Evolutionary conservation across 805 yeast genomes (phyloP), one percentile per base, ranked within the genome.

Genomic region (Novakomyces olei): DNA sequence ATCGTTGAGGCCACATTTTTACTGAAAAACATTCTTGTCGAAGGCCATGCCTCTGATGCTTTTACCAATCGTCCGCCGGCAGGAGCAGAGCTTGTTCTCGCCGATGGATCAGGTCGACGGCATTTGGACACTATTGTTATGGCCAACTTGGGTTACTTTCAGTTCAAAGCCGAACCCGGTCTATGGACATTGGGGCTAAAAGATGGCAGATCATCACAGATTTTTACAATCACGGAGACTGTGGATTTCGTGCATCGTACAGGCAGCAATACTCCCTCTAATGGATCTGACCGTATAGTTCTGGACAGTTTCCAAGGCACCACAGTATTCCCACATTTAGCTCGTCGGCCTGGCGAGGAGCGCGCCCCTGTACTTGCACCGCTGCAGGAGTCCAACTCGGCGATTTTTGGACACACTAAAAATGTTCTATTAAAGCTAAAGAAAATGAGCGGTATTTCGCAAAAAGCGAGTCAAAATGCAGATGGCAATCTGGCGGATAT

Each of bases 91-190:
- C 44, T 79, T 3, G 57, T 59, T 15, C 45, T 71, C 1, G 22
- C 15, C 6, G 20, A 15, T 5, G 3, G 5, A 2, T 5, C n/a
- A 5, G 19, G 25, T 4, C 10, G 7, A 5, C 17, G 24, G 14
- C 27, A 39, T n/a, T 39, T 62, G 1, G 79, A 71, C 40, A 73
- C 93, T 0, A 57, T 53, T 25, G 69, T 81, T 1, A 76, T 85
- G 88, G 63, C 72, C 1, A 72, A 76, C 26, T 57, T 73, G 39
- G 95, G 95, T 0, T 85, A 85, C 49, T 66, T 75, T 34, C 95
- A 83, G 50, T 55, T 88, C 29, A 67, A 66, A 39, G 69, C 75
- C 0, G 59, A 58, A 32, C 88, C 91, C 1, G 93, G 93, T 0
- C 29, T 59, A 3, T 77, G 78, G 73, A 48, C 53, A 2, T 47